These are phyloP conservation scores for Boletus sp. DNA, from an alignment of 768 basidiomycete species.

Conservation along the genomic window DNA sequence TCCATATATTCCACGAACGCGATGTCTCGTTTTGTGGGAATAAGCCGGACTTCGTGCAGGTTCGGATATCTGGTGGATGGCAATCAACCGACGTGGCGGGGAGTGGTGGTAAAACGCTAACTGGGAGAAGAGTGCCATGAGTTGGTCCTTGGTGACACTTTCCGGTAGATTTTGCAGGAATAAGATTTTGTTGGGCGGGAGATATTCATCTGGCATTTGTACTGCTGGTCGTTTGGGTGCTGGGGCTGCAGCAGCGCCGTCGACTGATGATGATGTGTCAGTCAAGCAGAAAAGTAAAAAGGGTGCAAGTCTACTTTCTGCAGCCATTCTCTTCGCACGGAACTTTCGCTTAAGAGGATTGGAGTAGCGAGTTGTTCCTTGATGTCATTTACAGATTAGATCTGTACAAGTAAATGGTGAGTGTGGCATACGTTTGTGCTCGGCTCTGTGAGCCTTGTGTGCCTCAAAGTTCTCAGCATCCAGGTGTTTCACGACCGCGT, in stretches of 20 bases:
- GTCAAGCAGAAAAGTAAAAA: constrained; percentile 1
- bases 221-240: constrained; percentile 77
- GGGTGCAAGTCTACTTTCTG: constrained; percentile 54
- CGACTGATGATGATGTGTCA: constrained; percentile 43
- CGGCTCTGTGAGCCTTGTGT: constrained; percentile 70
- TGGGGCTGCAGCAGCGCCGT: constrained; percentile 62
- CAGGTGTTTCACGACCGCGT: constrained; percentile 79
- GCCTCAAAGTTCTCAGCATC: constrained; percentile 65
- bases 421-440: constrained; percentile 74
- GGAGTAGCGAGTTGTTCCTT: constrained; percentile 78
- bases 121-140: constrained; percentile 90
- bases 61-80: constrained; percentile 74
- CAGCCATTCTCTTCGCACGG: constrained; percentile 73
- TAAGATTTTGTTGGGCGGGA: constrained; percentile 98
- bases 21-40: constrained; percentile 95
- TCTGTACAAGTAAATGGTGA: not conserved
- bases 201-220: constrained; percentile 99
- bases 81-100: not conserved
- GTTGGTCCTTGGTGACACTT: constrained; percentile 86
- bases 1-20: constrained; percentile 98
- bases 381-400: not conserved
- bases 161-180: constrained; percentile 98
- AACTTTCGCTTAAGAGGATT: constrained; percentile 90
- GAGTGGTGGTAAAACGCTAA: constrained; percentile 38
- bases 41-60: constrained; percentile 95